A percentile compares a stretch with the other conserved stretches of the same genome.
Evolutionary conservation across 1,139 yeast genomes (phyloP).

Genomic region (Petasospora fabianii): DNA sequence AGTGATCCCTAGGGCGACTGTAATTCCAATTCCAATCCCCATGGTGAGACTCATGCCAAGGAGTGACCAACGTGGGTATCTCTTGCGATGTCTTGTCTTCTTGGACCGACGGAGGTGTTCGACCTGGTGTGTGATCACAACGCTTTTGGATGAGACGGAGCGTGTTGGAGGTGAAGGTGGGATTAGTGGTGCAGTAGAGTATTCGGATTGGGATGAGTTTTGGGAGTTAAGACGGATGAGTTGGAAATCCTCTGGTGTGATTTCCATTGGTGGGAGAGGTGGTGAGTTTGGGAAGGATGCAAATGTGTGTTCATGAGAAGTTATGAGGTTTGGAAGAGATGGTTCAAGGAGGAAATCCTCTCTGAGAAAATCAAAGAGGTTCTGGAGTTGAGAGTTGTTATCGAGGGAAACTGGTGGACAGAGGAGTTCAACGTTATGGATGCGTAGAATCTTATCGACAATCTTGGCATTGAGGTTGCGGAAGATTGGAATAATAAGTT

Average conservation of each 20-base stretch:
- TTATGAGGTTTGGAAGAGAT: too few relatives aligned
- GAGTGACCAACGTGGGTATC: conserved; percentile 6
- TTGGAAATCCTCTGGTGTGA: conserved; percentile 5
- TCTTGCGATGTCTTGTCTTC: conserved; percentile 14
- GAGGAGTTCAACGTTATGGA: conserved; percentile 18
- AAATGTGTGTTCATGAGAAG: too few relatives aligned
- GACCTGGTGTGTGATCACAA: conserved; percentile 14
- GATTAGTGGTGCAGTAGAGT: not conserved
- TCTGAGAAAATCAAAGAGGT: conserved; percentile 18
- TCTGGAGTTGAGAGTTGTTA: conserved; percentile 16
- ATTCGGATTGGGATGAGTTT: not conserved
- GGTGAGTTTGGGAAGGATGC: not conserved
- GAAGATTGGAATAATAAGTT: conserved; percentile 24
- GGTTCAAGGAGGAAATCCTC: conserved; percentile 17
- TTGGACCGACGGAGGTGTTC: conserved; percentile 14
- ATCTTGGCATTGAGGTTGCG: conserved; percentile 21
- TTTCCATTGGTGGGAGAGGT: conserved; percentile 1
- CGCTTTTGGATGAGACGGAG: conserved; percentile 12
- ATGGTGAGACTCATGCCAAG: conserved; percentile 20
- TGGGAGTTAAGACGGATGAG: conserved; percentile 2
- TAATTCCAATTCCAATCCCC: conserved; percentile 26
- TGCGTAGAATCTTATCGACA: conserved; percentile 18
- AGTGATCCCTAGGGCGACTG: conserved; percentile 19
- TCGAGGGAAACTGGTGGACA: conserved; percentile 25
- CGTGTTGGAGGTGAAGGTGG: not conserved